Percentiles rank a stretch among this genome's conserved stretches.
These are phyloP conservation scores for Geotrichum europaeum DNA, from an alignment of 1,139 yeast genomes.

Conservation along the genomic window DNA sequence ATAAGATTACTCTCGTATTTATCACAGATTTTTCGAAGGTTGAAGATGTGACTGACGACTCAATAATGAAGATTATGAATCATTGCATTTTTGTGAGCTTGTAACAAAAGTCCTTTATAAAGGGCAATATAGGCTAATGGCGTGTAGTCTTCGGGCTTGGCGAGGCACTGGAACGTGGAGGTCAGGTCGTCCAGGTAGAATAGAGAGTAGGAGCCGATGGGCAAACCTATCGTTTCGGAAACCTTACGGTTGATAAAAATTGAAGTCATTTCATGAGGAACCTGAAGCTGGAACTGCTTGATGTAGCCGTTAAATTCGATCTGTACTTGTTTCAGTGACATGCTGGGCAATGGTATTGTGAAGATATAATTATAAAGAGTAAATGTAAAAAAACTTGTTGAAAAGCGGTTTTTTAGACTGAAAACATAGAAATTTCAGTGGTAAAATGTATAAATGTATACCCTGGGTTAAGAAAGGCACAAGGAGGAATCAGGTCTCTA, in stretches of 20 bases:
- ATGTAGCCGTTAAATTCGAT: slow-evolving; percentile 1
- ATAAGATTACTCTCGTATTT: no score
- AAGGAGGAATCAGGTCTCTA: no score
- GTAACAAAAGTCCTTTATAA: slow-evolving; percentile 1
- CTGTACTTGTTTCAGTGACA: background rate
- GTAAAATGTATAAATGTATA: no score
- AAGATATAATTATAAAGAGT: no score
- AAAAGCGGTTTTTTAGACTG: no score
- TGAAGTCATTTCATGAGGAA: slow-evolving; percentile 10
- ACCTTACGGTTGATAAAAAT: background rate
- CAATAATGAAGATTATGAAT: no score
- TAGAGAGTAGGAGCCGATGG: slow-evolving; percentile 2
- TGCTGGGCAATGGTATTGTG: no score
- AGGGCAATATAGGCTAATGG: slow-evolving; percentile 9
- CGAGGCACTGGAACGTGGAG: background rate
- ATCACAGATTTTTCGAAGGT: no score
- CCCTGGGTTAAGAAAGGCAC: no score
- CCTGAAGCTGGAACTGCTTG: slow-evolving; percentile 1
- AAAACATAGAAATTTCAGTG: no score
- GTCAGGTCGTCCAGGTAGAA: slow-evolving; percentile 7
- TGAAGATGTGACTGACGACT: no score
- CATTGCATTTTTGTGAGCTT: background rate
- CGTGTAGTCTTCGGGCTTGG: slow-evolving; percentile 8
- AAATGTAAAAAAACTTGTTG: no score
- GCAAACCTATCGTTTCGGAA: slow-evolving; percentile 6